Percentiles rank a stretch among this genome's conserved stretches.
Evolutionary conservation across 192 early-diverging fungal species (phyloP).

Genomic region (Entophlyctis luteolus): DNA sequence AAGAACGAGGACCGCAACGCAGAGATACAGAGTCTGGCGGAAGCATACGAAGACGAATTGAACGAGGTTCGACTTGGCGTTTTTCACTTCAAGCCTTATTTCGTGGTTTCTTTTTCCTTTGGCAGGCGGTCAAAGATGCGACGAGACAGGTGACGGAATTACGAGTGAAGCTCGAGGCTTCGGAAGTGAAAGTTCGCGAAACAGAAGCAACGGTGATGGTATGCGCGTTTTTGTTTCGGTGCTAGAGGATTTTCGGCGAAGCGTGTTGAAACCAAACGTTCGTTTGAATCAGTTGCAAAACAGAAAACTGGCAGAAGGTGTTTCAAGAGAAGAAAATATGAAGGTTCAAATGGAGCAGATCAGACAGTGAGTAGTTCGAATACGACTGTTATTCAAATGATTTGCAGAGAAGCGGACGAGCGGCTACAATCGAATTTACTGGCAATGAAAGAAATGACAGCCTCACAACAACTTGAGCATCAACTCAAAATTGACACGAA

Average conservation of each 20-base stretch:
- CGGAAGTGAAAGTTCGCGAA: slow-evolving; percentile 31
- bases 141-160: slow-evolving; percentile 3
- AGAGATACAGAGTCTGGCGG: slow-evolving; percentile 45
- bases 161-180: slow-evolving; percentile 27
- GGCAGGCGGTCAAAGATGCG: slow-evolving; percentile 29
- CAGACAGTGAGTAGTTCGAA: background rate
- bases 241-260: background rate
- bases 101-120: background rate
- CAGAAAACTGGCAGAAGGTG: background rate
- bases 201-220: slow-evolving; percentile 42
- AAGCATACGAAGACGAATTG: slow-evolving; percentile 50
- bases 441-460: background rate
- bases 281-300: slow-evolving; percentile 30
- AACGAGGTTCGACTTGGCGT: slow-evolving; percentile 31
- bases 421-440: slow-evolving; percentile 3
- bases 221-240: background rate
- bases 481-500: background rate
- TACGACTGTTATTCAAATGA: background rate
- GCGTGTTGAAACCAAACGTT: slow-evolving; percentile 14
- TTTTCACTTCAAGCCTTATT: background rate
- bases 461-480: slow-evolving; percentile 11
- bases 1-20: slow-evolving; percentile 55
- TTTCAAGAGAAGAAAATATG: slow-evolving; percentile 16
- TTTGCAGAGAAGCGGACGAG: too few relatives aligned
- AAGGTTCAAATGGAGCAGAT: slow-evolving; percentile 5